Conservation (phyloP, 2,329 filamentous ascomycete genomes). For the Thielaviopsis populi region DNA sequence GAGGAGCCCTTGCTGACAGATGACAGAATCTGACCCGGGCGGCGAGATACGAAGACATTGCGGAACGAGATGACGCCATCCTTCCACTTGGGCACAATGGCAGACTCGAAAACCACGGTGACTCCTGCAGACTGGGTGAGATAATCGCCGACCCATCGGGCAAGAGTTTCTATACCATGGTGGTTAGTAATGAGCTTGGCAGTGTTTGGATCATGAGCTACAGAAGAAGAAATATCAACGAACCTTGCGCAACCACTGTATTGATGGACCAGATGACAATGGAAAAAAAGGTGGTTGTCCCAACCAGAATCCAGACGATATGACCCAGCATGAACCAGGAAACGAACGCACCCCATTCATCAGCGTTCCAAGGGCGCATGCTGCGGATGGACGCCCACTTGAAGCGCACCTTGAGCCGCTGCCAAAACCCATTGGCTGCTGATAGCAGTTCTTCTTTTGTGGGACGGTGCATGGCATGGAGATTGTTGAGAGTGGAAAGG, state of each 20-base stretch:
- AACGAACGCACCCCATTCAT: constrained; percentile 86
- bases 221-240: constrained; percentile 19
- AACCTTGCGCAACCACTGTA: constrained; percentile 87
- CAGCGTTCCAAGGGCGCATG: constrained; percentile 82
- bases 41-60: constrained; percentile 87
- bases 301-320: constrained; percentile 86
- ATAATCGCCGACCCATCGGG: constrained; percentile 88
- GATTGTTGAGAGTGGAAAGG: constrained; percentile 32
- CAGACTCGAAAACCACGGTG: constrained; percentile 91
- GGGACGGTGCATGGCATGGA: constrained; percentile 37
- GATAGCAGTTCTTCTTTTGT: constrained; percentile 86
- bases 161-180: constrained; percentile 59
- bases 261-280: constrained; percentile 83
- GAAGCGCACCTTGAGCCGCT: constrained; percentile 76
- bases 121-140: constrained; percentile 85
- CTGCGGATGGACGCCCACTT: constrained; percentile 97
- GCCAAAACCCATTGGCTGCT: constrained; percentile 85
- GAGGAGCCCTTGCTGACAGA: constrained; percentile 89
- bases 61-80: constrained; percentile 92
- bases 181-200: neutral
- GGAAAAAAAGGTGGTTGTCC: constrained; percentile 94
- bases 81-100: constrained; percentile 91
- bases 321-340: constrained; percentile 94
- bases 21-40: constrained; percentile 66
- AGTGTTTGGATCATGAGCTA: neutral